Evolutionary conservation across 192 early-diverging fungal species (phyloP), one percentile per base, ranked within the genome.

Genomic region (Backusella circina): DNA sequence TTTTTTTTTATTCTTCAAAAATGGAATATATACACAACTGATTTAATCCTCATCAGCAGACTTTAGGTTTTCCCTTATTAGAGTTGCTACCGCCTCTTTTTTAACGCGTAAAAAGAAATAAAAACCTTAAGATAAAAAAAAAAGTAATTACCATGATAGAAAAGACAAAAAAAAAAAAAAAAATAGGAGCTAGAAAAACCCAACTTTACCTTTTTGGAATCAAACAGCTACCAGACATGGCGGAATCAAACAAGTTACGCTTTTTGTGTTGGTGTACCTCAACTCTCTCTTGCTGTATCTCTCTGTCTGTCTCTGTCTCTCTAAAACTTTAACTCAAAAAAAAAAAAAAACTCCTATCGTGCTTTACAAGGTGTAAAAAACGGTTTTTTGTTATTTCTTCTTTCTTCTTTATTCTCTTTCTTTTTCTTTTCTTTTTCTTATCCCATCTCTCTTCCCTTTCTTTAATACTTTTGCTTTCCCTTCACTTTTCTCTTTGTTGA

Each of bases 341-440:
- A 54, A 21, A 66, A 66, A 66, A 32, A 65, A 65, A 65, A 65
- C 32, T 65, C 65, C 65, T 65, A 51, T 51, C 50, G 47, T 51
- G 47, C 47, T 51, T n/a, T 51, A 41, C 47, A 51, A n/a, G 51
- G 51, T 54, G 51, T 54, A 47, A 54, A 41, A 54, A 54, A 9
- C 51, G 51, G 51, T 47, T 54, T 47, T 54, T 54, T 66, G 15
- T 15, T 35, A 33, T 28, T 70, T 39, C 47, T 21, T 18, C 47
- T 70, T 23, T 41, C 28, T 70, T 70, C 38, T 21, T 36, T 70
- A 39, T 23, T 41, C 28, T 70, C 38, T 69, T 37, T 69, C 36
- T 69, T 69, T 32, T 38, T 68, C n/a, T 21, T 37, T 36, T 23
- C 9, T 23, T 36, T 69, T 66, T 66, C 28, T 35, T 66, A 8